A percentile compares a stretch with the other conserved stretches of the same genome.
Evolutionary conservation across 352 stramenopile species (phyloP).

Genomic region (Globisporangium ultimum): DNA sequence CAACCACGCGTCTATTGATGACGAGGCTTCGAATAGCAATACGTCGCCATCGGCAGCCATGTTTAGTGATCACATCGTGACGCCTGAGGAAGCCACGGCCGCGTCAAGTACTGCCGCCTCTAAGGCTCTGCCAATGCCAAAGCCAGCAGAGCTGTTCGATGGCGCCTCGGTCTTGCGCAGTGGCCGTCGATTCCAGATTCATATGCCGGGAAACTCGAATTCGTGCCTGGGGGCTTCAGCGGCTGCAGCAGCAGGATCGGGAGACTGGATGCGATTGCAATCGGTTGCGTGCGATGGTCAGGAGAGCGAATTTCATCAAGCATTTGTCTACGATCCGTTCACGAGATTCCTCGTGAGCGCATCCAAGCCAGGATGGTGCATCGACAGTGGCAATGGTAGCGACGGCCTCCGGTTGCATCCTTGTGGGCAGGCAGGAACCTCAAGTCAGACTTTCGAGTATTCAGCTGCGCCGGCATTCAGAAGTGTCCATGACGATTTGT

Average conservation of each 20-base stretch:
- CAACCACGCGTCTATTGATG: not conserved
- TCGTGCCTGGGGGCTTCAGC: constrained; percentile 1
- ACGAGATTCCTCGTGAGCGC: constrained; percentile 12
- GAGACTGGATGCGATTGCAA: not conserved
- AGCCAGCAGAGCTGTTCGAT: not conserved
- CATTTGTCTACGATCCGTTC: constrained; percentile 13
- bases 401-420: not conserved
- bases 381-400: constrained; percentile 7
- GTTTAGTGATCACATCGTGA: not conserved
- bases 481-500: constrained; percentile 1
- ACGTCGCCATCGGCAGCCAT: not conserved
- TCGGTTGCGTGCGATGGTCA: not conserved
- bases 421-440: not conserved
- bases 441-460: constrained; percentile 11
- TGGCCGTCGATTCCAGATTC: constrained; percentile 8
- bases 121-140: not conserved
- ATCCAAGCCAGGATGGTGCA: not conserved
- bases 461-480: not conserved
- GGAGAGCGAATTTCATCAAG: not conserved
- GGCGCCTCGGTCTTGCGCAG: constrained; percentile 2
- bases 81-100: not conserved
- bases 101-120: not conserved
- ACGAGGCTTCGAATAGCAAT: not conserved
- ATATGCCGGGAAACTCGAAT: not conserved
- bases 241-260: no score